These are phyloP conservation scores for Creolimax fragrantissima DNA, from an alignment of 78 protist species.

Conservation along the genomic window DNA sequence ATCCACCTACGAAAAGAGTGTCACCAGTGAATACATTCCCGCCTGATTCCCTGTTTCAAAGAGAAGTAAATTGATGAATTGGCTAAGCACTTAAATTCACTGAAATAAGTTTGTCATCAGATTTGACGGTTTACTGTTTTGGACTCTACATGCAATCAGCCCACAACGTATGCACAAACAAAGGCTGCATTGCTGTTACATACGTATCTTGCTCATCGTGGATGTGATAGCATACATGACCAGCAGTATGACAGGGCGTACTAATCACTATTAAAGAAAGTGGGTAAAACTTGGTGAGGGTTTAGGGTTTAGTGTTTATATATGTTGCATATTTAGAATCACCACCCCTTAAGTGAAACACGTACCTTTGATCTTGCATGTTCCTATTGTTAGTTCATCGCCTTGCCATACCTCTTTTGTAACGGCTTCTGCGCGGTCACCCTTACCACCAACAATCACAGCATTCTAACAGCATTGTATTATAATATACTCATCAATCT, in stretches of 20 bases:
- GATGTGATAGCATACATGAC: background rate
- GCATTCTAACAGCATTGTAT: background rate
- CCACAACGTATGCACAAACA: too few species aligned
- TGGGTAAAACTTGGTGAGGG: too few species aligned
- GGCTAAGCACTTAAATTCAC: too few species aligned
- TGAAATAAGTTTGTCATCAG: too few species aligned
- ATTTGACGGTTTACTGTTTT: too few species aligned
- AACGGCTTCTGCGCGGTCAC: background rate
- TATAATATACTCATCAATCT: background rate
- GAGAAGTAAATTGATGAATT: background rate
- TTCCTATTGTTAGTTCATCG: background rate
- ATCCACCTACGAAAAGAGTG: constrained; percentile 67
- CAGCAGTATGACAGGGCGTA: constrained; percentile 70
- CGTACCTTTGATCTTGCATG: constrained; percentile 8
- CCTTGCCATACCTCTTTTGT: background rate
- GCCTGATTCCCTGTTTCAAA: background rate
- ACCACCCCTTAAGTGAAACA: too few species aligned
- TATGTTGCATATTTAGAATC: too few species aligned
- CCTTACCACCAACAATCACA: background rate
- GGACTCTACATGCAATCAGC: too few species aligned
- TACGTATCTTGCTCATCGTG: background rate
- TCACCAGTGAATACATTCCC: constrained; percentile 26
- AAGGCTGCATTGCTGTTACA: too few species aligned
- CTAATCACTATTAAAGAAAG: background rate
- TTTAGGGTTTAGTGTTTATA: too few species aligned